These are phyloP conservation scores for Drosera spatulata DNA, from an alignment of 179 eudicot species.

Conservation along the genomic window DNA sequence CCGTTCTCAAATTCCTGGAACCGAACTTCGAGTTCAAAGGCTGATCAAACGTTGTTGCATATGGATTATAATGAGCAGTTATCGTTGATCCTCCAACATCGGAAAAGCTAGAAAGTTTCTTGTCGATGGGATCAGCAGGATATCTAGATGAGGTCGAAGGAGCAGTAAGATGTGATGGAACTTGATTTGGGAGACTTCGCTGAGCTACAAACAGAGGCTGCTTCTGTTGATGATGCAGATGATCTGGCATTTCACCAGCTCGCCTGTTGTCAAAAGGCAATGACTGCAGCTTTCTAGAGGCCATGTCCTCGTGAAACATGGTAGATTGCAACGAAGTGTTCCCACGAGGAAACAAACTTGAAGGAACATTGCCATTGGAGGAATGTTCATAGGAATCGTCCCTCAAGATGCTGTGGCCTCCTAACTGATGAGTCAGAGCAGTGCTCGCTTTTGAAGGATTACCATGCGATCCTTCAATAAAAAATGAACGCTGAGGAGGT, in stretches of 20 bases:
- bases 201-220: conserved; percentile 26
- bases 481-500: conserved; percentile 10
- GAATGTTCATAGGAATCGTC: conserved; percentile 28
- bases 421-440: conserved; percentile 23
- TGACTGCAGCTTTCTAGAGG: conserved; percentile 14
- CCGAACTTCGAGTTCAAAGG: conserved; percentile 57
- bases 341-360: conserved; percentile 25
- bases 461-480: conserved; percentile 10
- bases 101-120: conserved; percentile 24
- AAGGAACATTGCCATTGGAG: conserved; percentile 15
- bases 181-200: conserved; percentile 16
- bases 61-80: conserved; percentile 64
- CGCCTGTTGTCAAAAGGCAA: conserved; percentile 22
- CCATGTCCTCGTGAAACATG: conserved; percentile 26
- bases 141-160: conserved; percentile 24
- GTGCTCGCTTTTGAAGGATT: conserved; percentile 21
- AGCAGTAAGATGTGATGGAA: conserved; percentile 22
- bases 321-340: conserved; percentile 20
- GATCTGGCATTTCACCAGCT: conserved; percentile 20
- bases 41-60: conserved; percentile 82
- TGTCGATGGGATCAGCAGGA: conserved; percentile 30
- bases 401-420: conserved; percentile 17
- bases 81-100: conserved; percentile 47
- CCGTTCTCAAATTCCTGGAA: conserved; percentile 38
- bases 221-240: conserved; percentile 21